phyloP scores from a whole-genome alignment of 148 eudicot genomes.

The Nepenthes gracilis region DNA sequence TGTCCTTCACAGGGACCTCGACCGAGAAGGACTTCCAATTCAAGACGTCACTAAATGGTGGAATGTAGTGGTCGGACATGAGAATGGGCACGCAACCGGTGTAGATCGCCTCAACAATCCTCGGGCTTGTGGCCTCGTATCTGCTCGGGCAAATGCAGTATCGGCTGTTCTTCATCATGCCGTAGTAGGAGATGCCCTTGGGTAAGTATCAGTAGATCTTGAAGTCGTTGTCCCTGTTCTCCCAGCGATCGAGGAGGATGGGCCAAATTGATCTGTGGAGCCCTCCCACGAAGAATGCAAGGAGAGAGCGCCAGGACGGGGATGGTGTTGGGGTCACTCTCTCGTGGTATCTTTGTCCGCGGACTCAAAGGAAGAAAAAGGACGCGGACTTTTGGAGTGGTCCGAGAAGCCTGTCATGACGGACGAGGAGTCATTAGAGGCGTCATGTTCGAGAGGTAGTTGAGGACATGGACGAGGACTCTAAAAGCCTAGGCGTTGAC shows the following conservation, averaged over 20 bases:
- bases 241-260: conserved; percentile 61
- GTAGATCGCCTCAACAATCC: conserved; percentile 69
- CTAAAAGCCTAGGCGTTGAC: no score
- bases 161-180: conserved; percentile 49
- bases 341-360: no score
- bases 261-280: conserved; percentile 69
- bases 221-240: conserved; percentile 55
- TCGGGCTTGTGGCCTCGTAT: conserved; percentile 75
- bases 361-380: no score
- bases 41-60: conserved; percentile 65
- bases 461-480: no score
- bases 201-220: conserved; percentile 58
- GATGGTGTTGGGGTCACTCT: conserved; percentile 42
- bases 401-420: no score
- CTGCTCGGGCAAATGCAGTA: conserved; percentile 54
- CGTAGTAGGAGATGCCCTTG: conserved; percentile 43
- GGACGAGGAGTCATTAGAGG: no score
- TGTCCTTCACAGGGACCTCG: conserved; percentile 35
- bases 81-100: conserved; percentile 76
- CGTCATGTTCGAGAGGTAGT: no score
- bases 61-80: conserved; percentile 46
- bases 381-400: no score
- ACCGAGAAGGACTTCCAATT: conserved; percentile 73
- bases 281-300: conserved; percentile 74
- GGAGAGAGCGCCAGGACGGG: conserved; percentile 40